Evolutionary conservation across 768 basidiomycete species (phyloP), one percentile per base, ranked within the genome.

Genomic region (Phlebiopsis flavidoalba): DNA sequence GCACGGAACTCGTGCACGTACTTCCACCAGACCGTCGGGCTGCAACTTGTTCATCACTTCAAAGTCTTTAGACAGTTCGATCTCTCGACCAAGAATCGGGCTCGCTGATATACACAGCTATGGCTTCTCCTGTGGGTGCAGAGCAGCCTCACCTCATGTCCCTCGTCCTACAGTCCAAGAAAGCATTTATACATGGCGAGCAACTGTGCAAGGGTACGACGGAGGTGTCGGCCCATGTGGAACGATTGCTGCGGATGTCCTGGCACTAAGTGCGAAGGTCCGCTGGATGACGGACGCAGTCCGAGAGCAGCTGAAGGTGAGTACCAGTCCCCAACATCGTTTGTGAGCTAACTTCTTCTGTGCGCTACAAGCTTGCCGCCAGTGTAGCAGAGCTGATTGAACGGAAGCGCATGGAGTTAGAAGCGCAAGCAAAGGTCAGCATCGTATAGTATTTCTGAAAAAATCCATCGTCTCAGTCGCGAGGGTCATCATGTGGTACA

Each of bases 101-200:
- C 26, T 31, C 26, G 26, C 26, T 31, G 26, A 31, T 43, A 43
- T 43, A 12, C 12, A 43, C 40, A 12, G 8, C 40, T 10, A 43
- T 43, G 40, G 8, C 40, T 12, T 12, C 11, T 2, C 40, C 40
- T 26, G 37, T 37, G 24, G 19, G 48, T 2, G 19, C 69, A 5
- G 80, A 81, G 55, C 82, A 83, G 58, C 80, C 87, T 3, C 83
- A 88, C 62, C 83, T 93, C 21, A 81, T 89, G 36, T 84, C 88
- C 22, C 83, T 94, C 10, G 88, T 91, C 11, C 76, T 88, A 1
- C 87, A 90, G 66, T 92, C 91, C 1, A 89, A 92, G 79, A 89
- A 89, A 66, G 91, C 89, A 0, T 80, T 94, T 2, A 85, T 90
- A 63, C 83, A 87, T 43, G 91, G 90, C 0, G 81, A 92, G 74